Base-by-base conservation (phyloP, 768 basidiomycete genomes). In the Rhizopogon vinicolor region DNA sequence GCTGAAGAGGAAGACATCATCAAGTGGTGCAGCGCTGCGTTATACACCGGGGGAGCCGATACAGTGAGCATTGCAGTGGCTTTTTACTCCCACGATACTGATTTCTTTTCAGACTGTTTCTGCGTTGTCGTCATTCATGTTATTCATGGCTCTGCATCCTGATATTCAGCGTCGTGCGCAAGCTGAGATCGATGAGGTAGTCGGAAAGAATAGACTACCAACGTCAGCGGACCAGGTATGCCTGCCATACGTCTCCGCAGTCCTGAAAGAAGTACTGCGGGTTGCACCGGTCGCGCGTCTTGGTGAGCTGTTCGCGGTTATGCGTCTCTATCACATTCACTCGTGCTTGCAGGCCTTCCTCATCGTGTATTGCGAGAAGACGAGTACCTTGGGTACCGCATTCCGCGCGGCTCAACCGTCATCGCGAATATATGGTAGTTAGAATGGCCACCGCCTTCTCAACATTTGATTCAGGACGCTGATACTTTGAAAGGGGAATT, bases 141-240 rank as follows among this genome's bases (percentile, higher is more conserved):
- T 81, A 10, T 75, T 78, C 7, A 79, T 82, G 78, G 68, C 78
- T 41, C 69, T 77, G 35, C 63, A 79, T 65, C 81, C 81, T 14
- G 66, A 75, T 7, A 74, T 77, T 14, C 72, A 77, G 48, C 65
- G 64, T 58, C 76, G 74, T 62, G 75, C 72, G 6, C 82, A 81
- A 58, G 68, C 68, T 25, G 80, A 84, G 62, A 69, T 84, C 48
- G 81, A 83, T 62, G 56, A 53, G 35, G 75, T 81, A 6, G 64
- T 75, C 54, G 78, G 78, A 39, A 35, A 43, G 3, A 62, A 71
- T 42, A 75, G 79, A 39, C 67, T 82, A 31, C 81, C 80, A 10
- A 58, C 58, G 16, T 68, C 74, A 51, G 59, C 60, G 7, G 76
- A 63, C 49, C 54, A 78, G 41, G 69, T 74, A 22, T 76, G 80